Evolutionary conservation across 1,139 yeast species (phyloP), one percentile per base, ranked within the genome.

Genomic region (Candida sanyaensis): DNA sequence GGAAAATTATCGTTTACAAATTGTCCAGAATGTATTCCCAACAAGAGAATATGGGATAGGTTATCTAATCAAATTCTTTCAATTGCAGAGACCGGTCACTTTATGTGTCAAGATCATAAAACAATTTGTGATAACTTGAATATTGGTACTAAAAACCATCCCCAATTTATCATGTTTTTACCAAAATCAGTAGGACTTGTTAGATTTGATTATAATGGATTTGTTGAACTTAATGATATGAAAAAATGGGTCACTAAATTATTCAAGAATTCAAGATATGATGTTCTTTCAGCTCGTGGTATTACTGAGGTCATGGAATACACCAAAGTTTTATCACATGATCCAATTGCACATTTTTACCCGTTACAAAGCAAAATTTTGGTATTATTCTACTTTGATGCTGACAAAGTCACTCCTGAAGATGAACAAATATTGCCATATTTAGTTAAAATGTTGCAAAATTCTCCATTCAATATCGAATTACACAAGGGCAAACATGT

Each of bases 361-460:
- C 80, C 83, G 2, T 68, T 76, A 47, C 63, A 68, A 12, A 71
- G 70, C 55, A 68, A 68, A 50, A 67, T 81, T 1, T 68, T 81
- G 4, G 70, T 85, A 44, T 77, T 87, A 3, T 83, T 77, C 54
- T 69, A 75, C 41, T 83, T 78, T 60, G 86, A 86, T 54, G 67
- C 71, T 5, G 71, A 71, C 10, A 74, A 81, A 0, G 69, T 69
- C 2, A 73, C 81, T 1, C 71, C 72, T 2, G 93, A 86, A 59
- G 93, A 87, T 62, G 75, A 75, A 54, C 77, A 77, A 28, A 66
- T 86, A 6, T 68, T 87, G 50, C 83, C 86, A 2, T 77, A 84
- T 56, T 58, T 87, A 44, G 65, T 84, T 40, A 85, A 83, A 46
- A 81, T 80, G 12, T 68, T 85, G 23, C 78, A 86, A 48, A 71